Evolutionary conservation across 179 eudicot genomes (phyloP).

Genomic region (Amaranthus tricolor): DNA sequence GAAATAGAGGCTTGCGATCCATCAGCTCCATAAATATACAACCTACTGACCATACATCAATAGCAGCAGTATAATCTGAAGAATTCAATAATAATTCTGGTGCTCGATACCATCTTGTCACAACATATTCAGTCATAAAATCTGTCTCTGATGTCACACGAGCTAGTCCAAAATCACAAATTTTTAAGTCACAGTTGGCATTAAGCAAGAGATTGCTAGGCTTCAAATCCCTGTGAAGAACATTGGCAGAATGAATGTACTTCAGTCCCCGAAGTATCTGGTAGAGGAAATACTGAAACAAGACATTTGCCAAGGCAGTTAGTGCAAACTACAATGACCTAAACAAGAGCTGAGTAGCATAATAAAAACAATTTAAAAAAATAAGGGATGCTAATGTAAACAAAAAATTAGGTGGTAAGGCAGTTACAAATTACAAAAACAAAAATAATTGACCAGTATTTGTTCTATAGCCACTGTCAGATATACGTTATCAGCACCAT

Average conservation of each 20-base stretch:
- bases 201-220: constrained; percentile 84
- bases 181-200: constrained; percentile 89
- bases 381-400: not conserved
- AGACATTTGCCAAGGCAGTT: not conserved
- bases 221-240: constrained; percentile 83
- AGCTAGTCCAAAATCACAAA: constrained; percentile 88
- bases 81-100: constrained; percentile 82
- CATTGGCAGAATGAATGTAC: constrained; percentile 89
- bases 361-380: not conserved
- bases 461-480: not conserved
- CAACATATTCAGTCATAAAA: constrained; percentile 95
- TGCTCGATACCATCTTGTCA: constrained; percentile 85
- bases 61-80: constrained; percentile 88
- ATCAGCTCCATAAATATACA: constrained; percentile 95
- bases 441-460: too few relatives aligned
- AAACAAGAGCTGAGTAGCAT: not conserved
- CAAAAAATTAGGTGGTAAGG: not conserved
- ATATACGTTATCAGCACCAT: not conserved
- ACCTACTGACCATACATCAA: constrained; percentile 92
- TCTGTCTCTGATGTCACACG: constrained; percentile 89
- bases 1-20: constrained; percentile 90
- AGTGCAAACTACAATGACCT: not conserved
- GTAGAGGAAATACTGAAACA: constrained; percentile 86
- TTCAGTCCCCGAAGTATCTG: constrained; percentile 93
- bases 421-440: too few relatives aligned